Conservation (phyloP, 2,329 filamentous ascomycete species). For the Tolypocladium sp. region DNA sequence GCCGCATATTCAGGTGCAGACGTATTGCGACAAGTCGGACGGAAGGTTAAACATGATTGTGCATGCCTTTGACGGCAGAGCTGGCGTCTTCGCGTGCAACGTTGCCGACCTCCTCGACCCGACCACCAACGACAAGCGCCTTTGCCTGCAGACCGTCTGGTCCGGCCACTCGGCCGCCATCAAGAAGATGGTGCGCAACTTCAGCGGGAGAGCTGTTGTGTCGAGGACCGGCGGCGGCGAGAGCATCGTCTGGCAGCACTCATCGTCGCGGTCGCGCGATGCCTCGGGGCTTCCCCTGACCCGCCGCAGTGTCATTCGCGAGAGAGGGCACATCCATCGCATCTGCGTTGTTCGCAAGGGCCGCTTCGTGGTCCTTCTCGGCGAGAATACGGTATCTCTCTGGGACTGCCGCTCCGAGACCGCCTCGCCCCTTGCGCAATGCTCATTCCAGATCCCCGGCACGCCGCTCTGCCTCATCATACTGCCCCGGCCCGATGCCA, state of each 20-base stretch:
- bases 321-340: constrained; percentile 65
- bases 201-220: constrained; percentile 68
- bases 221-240: constrained; percentile 74
- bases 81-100: constrained; percentile 72
- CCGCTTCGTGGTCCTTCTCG: constrained; percentile 71
- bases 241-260: constrained; percentile 74
- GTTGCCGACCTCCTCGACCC: constrained; percentile 77
- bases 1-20: constrained; percentile 57
- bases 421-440: constrained; percentile 44
- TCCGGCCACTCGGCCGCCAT: constrained; percentile 75
- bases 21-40: constrained; percentile 58
- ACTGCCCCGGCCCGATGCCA: constrained; percentile 53
- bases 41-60: constrained; percentile 64
- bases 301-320: constrained; percentile 59
- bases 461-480: constrained; percentile 74
- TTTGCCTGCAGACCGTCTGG: constrained; percentile 60
- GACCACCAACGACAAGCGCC: constrained; percentile 46
- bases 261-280: not conserved
- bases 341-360: constrained; percentile 72
- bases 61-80: constrained; percentile 77
- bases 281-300: constrained; percentile 42
- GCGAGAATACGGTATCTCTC: constrained; percentile 59
- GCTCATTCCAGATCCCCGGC: constrained; percentile 49
- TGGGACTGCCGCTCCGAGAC: constrained; percentile 65
- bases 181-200: constrained; percentile 79